phyloP scores from a whole-genome alignment of 73 alveolate genomes.

The Tetrahymena borealis region DNA sequence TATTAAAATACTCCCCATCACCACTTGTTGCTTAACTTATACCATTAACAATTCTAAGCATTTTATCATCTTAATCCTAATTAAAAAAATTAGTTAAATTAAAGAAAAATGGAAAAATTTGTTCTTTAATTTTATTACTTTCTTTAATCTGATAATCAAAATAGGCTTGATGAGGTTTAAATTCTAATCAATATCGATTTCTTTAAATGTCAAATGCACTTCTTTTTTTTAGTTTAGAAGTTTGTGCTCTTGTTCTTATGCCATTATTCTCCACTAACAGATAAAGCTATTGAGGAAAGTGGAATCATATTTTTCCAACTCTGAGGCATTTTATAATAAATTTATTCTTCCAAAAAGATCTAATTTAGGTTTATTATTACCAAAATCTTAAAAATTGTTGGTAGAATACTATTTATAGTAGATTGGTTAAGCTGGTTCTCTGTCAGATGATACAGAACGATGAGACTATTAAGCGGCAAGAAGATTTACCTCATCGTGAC shows the following conservation, averaged over 20 bases:
- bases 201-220: background rate
- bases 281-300: background rate
- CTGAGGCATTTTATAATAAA: background rate
- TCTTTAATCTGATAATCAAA: background rate
- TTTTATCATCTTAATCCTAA: background rate
- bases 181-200: background rate
- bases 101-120: no score
- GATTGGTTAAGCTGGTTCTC: background rate
- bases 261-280: background rate
- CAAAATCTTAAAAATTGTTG: background rate
- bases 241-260: background rate
- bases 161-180: background rate
- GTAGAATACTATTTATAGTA: background rate
- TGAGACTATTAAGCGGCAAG: background rate
- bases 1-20: background rate
- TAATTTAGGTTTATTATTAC: background rate
- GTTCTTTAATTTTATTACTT: background rate
- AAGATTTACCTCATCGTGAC: background rate
- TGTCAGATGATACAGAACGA: no score
- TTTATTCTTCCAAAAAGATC: background rate
- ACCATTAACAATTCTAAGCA: background rate
- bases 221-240: background rate
- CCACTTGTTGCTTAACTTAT: background rate
- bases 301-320: background rate
- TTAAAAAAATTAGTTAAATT: background rate